Percentiles rank a stretch among this genome's conserved stretches.
phyloP scores from a whole-genome alignment of 2,329 filamentous ascomycete species.

The Aspergillus quadrilineatus region DNA sequence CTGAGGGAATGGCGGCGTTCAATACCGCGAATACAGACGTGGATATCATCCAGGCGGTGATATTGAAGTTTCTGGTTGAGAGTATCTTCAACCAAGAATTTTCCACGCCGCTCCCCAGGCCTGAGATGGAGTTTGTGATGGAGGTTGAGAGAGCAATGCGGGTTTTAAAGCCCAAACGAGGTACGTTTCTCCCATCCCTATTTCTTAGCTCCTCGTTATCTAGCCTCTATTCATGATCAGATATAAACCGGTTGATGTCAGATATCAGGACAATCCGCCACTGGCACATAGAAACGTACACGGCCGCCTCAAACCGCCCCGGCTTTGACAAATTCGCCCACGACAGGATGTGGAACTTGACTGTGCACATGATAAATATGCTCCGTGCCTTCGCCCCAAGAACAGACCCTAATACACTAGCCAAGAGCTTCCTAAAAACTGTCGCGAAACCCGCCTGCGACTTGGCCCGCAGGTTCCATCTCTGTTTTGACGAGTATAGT shows the following conservation, averaged over 20 bases:
- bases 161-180: not conserved
- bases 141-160: constrained; percentile 5
- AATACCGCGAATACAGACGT: not conserved
- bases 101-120: constrained; percentile 4
- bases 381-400: not conserved
- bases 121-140: constrained; percentile 2
- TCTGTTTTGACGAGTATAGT: constrained; percentile 5
- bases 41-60: constrained; percentile 2
- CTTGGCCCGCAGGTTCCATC: constrained; percentile 4
- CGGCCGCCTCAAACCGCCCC: not conserved
- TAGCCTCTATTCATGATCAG: too few species aligned
- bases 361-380: not conserved
- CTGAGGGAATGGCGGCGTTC: not conserved
- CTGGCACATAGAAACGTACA: constrained; percentile 10
- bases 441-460: constrained; percentile 1
- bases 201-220: not conserved
- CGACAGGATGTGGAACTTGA: not conserved
- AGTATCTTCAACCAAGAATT: constrained; percentile 10
- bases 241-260: not conserved
- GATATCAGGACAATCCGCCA: constrained; percentile 3
- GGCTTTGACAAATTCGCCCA: not conserved
- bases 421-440: not conserved
- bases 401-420: not conserved
- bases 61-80: constrained; percentile 1
- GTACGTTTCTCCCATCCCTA: not conserved